These are phyloP conservation scores for Dendrocalamus latiflorus DNA, from an alignment of 202 grass and related monocot genomes.

Conservation along the genomic window DNA sequence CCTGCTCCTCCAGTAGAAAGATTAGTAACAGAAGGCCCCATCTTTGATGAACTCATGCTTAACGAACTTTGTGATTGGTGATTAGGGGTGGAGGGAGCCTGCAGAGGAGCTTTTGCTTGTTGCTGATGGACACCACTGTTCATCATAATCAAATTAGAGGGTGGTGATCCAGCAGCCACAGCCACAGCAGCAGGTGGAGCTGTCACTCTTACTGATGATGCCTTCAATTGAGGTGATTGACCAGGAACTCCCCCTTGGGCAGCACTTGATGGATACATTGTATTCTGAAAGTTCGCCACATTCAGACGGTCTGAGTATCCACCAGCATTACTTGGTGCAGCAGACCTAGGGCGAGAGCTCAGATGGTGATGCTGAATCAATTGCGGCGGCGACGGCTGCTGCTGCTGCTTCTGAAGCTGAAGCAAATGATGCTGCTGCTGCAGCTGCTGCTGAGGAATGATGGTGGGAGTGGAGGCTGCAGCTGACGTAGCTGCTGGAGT, in stretches of 20 bases:
- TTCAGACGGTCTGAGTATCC: constrained; percentile 43
- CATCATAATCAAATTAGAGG: constrained; percentile 42
- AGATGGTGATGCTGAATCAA: constrained; percentile 55
- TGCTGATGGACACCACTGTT: constrained; percentile 47
- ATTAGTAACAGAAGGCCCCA: constrained; percentile 41
- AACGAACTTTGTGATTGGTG: constrained; percentile 74
- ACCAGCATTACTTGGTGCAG: constrained; percentile 49
- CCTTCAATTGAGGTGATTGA: constrained; percentile 71
- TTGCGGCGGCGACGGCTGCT: constrained; percentile 18
- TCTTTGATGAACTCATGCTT: constrained; percentile 60
- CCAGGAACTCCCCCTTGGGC: constrained; percentile 51
- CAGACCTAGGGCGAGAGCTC: constrained; percentile 67
- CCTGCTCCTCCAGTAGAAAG: constrained; percentile 50
- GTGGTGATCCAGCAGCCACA: constrained; percentile 28
- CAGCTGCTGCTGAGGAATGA: constrained; percentile 49
- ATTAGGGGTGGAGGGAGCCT: constrained; percentile 42
- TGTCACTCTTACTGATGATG: constrained; percentile 43
- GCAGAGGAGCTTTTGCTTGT: constrained; percentile 50
- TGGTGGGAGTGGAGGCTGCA: constrained; percentile 22
- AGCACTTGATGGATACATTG: constrained; percentile 52
- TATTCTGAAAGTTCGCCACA: constrained; percentile 38
- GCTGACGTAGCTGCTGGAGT: constrained; percentile 24
- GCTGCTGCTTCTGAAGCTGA: constrained; percentile 35
- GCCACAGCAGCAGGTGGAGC: constrained; percentile 34
- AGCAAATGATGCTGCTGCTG: constrained; percentile 7